phyloP scores from a whole-genome alignment of 495 filamentous ascomycete genomes.

The Tuber umbilicatum region DNA sequence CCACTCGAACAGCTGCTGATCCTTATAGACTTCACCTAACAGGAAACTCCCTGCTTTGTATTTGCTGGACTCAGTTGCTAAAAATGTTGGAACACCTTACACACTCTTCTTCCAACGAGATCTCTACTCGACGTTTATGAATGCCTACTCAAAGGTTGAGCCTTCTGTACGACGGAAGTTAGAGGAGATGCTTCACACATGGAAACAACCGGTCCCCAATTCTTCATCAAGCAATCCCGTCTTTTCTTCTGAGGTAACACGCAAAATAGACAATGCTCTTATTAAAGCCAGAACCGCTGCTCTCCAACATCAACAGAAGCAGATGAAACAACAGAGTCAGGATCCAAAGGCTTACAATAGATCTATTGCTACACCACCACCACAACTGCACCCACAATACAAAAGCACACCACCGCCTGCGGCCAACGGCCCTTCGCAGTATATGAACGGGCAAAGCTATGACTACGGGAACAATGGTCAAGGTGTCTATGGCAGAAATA shows the following conservation, averaged over 20 bases:
- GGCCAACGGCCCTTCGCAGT: constrained; percentile 35
- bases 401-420: constrained; percentile 32
- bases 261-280: constrained; percentile 86
- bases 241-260: constrained; percentile 74
- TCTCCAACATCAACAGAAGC: constrained; percentile 62
- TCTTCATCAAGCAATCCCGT: constrained; percentile 82
- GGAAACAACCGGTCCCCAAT: constrained; percentile 93
- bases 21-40: constrained; percentile 65
- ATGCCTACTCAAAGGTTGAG: constrained; percentile 84
- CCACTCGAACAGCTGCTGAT: neutral
- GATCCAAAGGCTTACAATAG: constrained; percentile 35
- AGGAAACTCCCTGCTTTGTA: constrained; percentile 93
- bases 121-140: constrained; percentile 91
- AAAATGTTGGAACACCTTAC: constrained; percentile 97
- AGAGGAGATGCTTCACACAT: constrained; percentile 95
- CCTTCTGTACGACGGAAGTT: constrained; percentile 72
- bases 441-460: constrained; percentile 33
- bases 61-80: constrained; percentile 94
- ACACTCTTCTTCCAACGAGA: constrained; percentile 87
- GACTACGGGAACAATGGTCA: constrained; percentile 40
- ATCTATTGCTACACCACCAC: constrained; percentile 41
- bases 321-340: constrained; percentile 51
- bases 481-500: constrained; percentile 38
- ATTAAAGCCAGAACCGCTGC: constrained; percentile 77
- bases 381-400: constrained; percentile 41